Percentiles rank a stretch among this genome's conserved stretches.
phyloP scores from a whole-genome alignment of 495 filamentous ascomycete species.

The Trichocladium antarcticum region DNA sequence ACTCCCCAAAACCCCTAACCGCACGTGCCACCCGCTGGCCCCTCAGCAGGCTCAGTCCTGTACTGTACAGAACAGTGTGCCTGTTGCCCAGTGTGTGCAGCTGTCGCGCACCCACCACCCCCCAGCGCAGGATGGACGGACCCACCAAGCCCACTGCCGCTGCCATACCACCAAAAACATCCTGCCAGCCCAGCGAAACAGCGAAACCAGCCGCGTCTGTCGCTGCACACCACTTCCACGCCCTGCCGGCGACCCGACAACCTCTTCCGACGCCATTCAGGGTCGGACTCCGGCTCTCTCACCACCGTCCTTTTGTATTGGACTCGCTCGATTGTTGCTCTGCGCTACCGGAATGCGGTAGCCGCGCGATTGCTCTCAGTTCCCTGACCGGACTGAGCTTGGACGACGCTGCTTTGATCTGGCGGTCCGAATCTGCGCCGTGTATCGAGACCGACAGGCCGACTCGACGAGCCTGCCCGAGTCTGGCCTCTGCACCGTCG shows the following conservation, averaged over 20 bases:
- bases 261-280: conserved; percentile 7
- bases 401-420: conserved; percentile 5
- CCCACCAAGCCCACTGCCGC: conserved; percentile 9
- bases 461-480: background rate
- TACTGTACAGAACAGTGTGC: no score
- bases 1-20: no score
- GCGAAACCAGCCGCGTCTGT: background rate
- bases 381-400: conserved; percentile 44
- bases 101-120: conserved; percentile 6
- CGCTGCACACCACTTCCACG: conserved; percentile 6
- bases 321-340: conserved; percentile 13
- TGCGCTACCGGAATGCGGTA: conserved; percentile 41
- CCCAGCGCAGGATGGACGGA: no score
- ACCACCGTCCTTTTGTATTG: conserved; percentile 1
- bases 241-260: conserved; percentile 12
- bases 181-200: conserved; percentile 7
- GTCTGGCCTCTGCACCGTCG: background rate
- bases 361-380: conserved; percentile 39
- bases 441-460: background rate
- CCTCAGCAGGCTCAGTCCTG: no score
- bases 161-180: conserved; percentile 12
- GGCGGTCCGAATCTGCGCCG: conserved; percentile 10
- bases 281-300: background rate
- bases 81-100: conserved; percentile 16
- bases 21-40: no score